Evolutionary conservation across 2,329 filamentous ascomycete species (phyloP), one percentile per base, ranked within the genome.

Genomic region (Juglanconis juglandina): DNA sequence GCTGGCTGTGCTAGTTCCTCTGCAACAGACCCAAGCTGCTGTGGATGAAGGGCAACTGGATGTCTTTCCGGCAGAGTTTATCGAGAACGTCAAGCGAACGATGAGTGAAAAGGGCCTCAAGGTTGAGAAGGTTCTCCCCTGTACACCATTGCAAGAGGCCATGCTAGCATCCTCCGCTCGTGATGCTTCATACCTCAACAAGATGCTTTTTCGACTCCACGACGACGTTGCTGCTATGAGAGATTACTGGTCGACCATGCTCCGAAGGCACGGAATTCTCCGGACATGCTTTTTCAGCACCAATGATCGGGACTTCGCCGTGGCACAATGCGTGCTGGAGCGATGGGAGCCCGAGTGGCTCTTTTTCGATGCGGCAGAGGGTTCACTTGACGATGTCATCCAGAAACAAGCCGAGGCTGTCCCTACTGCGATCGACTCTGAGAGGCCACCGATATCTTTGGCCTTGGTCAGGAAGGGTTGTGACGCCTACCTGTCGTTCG

Each of bases 81-180:
- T 68, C 2, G 41, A 65, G 3, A 50, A 54, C 33, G 59, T 81
- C 6, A 67, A 64, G 33, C 58, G 69, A 5, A 67, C 65, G 0
- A 76, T 82, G 58, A 49, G 65, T 4, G 14, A 61, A 4, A 62
- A 71, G 2, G 71, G 71, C 0, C 70, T 72, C 4, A 49, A 66
- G 0, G 76, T 89, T 3, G 73, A 82, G 35, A 78, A 76, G 1
- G 79, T 96, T 8, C 75, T 93, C 5, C 92, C 92, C 1, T 96
- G 93, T 69, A 96, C 92, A 1, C 90, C 92, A 1, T 76, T 97
- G 0, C 93, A 97, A 71, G 90, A 96, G 75, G 89, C 88, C 1
- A 96, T 96, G 92, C 78, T 96, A 0, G 87, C 86, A 3, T 83
- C 85, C 8, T 67, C 77, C 63, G 73, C 73, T 1, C 71, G 76